phyloP scores from a whole-genome alignment of 805 yeast species.

The Candida pseudofarinosa region DNA sequence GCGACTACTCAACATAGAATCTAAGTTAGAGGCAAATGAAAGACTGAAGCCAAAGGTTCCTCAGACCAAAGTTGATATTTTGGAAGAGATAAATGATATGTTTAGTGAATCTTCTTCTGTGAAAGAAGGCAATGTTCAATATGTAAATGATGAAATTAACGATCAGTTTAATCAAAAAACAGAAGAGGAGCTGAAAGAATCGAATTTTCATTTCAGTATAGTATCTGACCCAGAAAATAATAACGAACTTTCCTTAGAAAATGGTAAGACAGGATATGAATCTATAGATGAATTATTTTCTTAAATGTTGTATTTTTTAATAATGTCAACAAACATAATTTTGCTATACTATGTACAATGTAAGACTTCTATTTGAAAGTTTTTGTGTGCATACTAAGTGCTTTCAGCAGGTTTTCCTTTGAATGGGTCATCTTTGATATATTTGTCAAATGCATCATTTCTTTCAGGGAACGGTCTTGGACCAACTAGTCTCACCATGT shows the following conservation, averaged over 20 bases:
- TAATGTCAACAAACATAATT: not conserved
- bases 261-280: conserved; percentile 2
- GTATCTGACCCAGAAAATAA: not conserved
- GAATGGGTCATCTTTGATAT: conserved; percentile 52
- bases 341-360: conserved; percentile 7
- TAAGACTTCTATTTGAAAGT: not conserved
- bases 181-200: too few species aligned
- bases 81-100: conserved; percentile 5
- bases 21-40: not conserved
- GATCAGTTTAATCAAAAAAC: too few species aligned
- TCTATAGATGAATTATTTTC: conserved; percentile 18
- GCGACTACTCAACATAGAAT: not conserved
- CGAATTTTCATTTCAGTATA: not conserved
- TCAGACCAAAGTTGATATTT: not conserved
- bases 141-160: not conserved
- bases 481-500: conserved; percentile 72
- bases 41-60: not conserved
- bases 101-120: conserved; percentile 4
- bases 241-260: not conserved
- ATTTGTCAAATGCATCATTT: conserved; percentile 88
- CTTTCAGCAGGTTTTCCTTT: conserved; percentile 25
- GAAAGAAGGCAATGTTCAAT: not conserved
- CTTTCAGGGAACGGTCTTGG: conserved; percentile 74
- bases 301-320: not conserved
- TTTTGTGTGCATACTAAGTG: conserved; percentile 5